A percentile compares a stretch with the other conserved stretches of the same genome.
phyloP scores from a whole-genome alignment of 805 yeast genomes.

The Sugiyamaella americana region DNA sequence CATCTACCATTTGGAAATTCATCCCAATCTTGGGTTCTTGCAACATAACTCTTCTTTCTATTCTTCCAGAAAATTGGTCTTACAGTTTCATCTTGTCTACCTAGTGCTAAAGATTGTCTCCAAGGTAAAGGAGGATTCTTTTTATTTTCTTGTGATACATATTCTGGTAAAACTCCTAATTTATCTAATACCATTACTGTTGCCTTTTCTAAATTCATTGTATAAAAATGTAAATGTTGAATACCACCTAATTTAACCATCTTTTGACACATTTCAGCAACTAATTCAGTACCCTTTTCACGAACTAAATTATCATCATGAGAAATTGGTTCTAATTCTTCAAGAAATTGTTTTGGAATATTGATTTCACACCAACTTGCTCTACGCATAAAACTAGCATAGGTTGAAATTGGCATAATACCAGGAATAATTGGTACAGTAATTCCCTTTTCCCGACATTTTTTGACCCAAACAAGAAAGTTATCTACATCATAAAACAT shows the following conservation, averaged over 20 bases:
- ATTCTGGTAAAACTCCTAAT: constrained; percentile 47
- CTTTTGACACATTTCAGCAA: constrained; percentile 75
- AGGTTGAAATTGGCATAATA: constrained; percentile 97
- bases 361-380: constrained; percentile 89
- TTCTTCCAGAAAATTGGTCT: constrained; percentile 96
- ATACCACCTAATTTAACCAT: constrained; percentile 63
- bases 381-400: constrained; percentile 85
- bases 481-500: constrained; percentile 92
- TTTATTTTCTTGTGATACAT: constrained; percentile 19
- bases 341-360: constrained; percentile 68
- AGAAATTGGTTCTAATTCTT: constrained; percentile 68
- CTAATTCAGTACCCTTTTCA: constrained; percentile 73
- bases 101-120: constrained; percentile 83
- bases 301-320: constrained; percentile 89
- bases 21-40: constrained; percentile 92
- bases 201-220: constrained; percentile 94
- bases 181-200: constrained; percentile 81
- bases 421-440: constrained; percentile 91
- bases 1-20: constrained; percentile 98
- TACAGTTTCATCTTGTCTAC: constrained; percentile 70
- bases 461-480: constrained; percentile 75
- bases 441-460: constrained; percentile 65
- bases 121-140: constrained; percentile 56
- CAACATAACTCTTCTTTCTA: constrained; percentile 81
- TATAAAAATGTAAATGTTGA: constrained; percentile 88